Percentiles rank a stretch among this genome's conserved stretches.
These are phyloP conservation scores for Colletotrichum lini DNA, from an alignment of 2,329 filamentous ascomycete genomes.

Conservation along the genomic window DNA sequence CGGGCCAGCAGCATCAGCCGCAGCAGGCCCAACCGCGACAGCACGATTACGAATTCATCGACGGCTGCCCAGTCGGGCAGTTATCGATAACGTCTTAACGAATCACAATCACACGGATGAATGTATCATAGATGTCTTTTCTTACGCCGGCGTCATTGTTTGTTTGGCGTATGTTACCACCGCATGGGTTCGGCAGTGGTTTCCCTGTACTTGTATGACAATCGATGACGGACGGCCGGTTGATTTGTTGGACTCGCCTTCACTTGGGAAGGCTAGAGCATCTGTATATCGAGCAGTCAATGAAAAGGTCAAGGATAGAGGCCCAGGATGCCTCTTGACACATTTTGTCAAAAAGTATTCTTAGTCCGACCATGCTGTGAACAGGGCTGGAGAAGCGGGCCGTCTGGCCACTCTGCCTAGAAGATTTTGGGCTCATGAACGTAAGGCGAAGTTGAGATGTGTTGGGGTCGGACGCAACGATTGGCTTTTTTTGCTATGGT, in stretches of 20 bases:
- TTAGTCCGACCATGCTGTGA: not conserved
- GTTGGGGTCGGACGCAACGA: not conserved
- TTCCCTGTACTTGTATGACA: constrained; percentile 40
- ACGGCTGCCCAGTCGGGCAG: constrained; percentile 57
- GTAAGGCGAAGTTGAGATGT: not conserved
- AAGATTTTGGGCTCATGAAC: not conserved
- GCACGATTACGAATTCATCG: constrained; percentile 57
- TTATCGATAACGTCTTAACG: constrained; percentile 60
- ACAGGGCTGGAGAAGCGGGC: not conserved
- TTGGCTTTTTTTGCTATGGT: constrained; percentile 12
- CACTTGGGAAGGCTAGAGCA: constrained; percentile 29
- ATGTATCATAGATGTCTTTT: constrained; percentile 45
- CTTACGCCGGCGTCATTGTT: constrained; percentile 40
- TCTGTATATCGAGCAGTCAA: constrained; percentile 38
- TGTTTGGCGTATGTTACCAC: constrained; percentile 41
- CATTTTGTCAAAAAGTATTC: not conserved
- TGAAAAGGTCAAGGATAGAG: constrained; percentile 30
- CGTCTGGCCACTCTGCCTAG: not conserved
- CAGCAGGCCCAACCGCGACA: constrained; percentile 60
- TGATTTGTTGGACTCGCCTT: constrained; percentile 28
- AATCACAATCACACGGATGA: constrained; percentile 47
- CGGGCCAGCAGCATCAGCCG: constrained; percentile 63
- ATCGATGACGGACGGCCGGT: constrained; percentile 41
- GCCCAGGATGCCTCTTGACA: constrained; percentile 7
- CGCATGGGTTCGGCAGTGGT: constrained; percentile 35